These are phyloP conservation scores for Cardiospermum halicacabum DNA, from an alignment of 345 rosid genomes.

Conservation along the genomic window DNA sequence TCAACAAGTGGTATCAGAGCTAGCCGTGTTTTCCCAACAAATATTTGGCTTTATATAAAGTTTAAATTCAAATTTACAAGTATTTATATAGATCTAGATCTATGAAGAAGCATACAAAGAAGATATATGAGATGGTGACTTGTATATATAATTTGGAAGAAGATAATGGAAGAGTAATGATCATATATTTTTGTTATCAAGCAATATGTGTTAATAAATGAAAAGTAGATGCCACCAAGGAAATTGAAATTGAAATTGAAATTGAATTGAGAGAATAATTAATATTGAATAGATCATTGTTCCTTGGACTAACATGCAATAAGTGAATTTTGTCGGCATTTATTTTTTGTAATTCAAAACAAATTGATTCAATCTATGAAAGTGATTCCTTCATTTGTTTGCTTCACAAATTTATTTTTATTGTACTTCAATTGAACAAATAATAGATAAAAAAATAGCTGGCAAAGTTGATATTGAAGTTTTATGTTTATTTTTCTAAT, in stretches of 20 bases:
- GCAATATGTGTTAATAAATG: not conserved
- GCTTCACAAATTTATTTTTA: too few species aligned
- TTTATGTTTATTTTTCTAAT: too few species aligned
- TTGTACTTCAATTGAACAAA: too few species aligned
- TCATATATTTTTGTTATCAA: not conserved
- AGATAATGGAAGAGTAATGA: not conserved
- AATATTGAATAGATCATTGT: constrained; percentile 12
- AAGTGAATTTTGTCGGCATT: constrained; percentile 28
- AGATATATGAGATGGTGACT: constrained; percentile 5
- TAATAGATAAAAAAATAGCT: not conserved
- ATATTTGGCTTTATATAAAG: too few species aligned
- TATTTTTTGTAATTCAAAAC: not conserved
- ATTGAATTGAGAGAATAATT: constrained; percentile 12
- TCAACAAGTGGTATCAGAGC: too few species aligned
- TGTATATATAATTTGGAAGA: not conserved
- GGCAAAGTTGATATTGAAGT: too few species aligned
- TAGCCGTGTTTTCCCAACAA: too few species aligned
- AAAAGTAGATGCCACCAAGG: not conserved
- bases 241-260: too few species aligned
- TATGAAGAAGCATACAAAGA: not conserved
- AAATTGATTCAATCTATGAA: constrained; percentile 1
- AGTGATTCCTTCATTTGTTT: constrained; percentile 3
- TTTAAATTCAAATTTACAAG: too few species aligned
- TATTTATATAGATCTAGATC: too few species aligned
- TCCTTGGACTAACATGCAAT: constrained; percentile 23